Percentiles rank a stretch among this genome's conserved stretches.
These are phyloP conservation scores for Picea abies DNA, from an alignment of 83 land plant genomes.

Conservation along the genomic window DNA sequence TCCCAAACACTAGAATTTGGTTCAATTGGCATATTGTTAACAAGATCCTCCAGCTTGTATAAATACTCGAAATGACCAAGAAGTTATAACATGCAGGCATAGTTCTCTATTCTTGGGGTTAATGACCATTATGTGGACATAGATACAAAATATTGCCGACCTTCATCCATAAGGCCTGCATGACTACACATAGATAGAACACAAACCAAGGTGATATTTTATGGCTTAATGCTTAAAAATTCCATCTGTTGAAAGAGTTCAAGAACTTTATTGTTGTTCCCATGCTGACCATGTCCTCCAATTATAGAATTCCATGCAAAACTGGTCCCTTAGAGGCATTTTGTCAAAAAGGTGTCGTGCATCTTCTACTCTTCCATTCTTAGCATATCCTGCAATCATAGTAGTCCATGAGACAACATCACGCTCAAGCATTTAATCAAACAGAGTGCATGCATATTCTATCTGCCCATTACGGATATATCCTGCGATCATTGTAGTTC, in stretches of 20 bases:
- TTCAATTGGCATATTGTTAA: slow-evolving; percentile 16
- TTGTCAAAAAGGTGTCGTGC: slow-evolving; percentile 10
- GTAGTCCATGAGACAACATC: slow-evolving; percentile 15
- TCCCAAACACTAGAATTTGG: slow-evolving; percentile 17
- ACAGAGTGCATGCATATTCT: slow-evolving; percentile 1
- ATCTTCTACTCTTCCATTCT: no score
- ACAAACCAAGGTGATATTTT: slow-evolving; percentile 10
- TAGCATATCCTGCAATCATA: no score
- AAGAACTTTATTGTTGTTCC: slow-evolving; percentile 17
- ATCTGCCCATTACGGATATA: neutral
- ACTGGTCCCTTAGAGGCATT: neutral
- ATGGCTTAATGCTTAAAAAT: neutral
- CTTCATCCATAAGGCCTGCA: slow-evolving; percentile 19
- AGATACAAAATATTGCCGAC: slow-evolving; percentile 12
- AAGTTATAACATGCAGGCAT: slow-evolving; percentile 27
- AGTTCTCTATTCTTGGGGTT: slow-evolving; percentile 18
- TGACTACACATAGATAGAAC: slow-evolving; percentile 21
- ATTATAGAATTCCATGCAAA: slow-evolving; percentile 31
- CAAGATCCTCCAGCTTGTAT: slow-evolving; percentile 13
- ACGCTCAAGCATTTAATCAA: slow-evolving; percentile 12
- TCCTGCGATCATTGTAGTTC: slow-evolving; percentile 3
- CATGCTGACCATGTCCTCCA: slow-evolving; percentile 7
- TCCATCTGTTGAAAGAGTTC: slow-evolving; percentile 18
- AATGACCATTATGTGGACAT: slow-evolving; percentile 6
- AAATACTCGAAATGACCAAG: slow-evolving; percentile 21